A percentile compares a stretch with the other conserved stretches of the same genome.
phyloP scores from a whole-genome alignment of 139 green algal genomes.

The Chlorella vulgaris region DNA sequence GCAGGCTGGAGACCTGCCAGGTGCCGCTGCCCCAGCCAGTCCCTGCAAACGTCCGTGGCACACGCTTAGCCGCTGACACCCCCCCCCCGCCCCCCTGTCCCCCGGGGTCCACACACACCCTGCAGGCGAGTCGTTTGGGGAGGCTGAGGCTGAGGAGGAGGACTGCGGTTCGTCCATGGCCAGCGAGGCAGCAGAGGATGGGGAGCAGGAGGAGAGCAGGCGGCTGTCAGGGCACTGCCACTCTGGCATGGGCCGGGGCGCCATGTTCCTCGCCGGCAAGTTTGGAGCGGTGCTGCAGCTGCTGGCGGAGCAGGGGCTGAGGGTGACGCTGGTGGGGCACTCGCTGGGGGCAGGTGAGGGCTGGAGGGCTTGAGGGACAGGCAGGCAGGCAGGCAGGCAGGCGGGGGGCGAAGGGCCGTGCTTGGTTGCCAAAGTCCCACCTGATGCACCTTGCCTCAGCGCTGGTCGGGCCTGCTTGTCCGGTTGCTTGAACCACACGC shows the following conservation, averaged over 20 bases:
- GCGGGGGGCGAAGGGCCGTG: neutral
- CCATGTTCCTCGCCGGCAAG: constrained; percentile 11
- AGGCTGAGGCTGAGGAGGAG: neutral
- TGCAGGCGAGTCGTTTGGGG: constrained; percentile 28
- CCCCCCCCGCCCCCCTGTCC: neutral
- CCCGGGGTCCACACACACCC: no score
- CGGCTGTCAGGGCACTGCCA: constrained; percentile 19
- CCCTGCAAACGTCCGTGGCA: no score
- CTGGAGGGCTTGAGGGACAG: neutral
- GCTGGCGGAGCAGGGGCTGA: constrained; percentile 1
- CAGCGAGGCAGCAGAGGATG: neutral
- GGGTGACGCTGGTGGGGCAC: constrained; percentile 37
- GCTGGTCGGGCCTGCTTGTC: no score
- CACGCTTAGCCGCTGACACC: no score
- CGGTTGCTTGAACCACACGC: no score
- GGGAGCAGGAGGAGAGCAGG: neutral
- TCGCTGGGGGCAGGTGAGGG: constrained; percentile 33
- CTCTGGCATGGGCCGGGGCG: constrained; percentile 32
- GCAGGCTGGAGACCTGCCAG: no score
- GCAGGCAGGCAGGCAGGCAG: neutral
- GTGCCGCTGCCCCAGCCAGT: no score
- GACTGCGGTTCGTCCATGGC: neutral
- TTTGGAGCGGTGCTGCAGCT: constrained; percentile 22
- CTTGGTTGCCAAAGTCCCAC: no score
- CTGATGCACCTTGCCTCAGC: no score